These are phyloP conservation scores for Diaporthe eres DNA, from an alignment of 2,329 filamentous ascomycete genomes.

Conservation along the genomic window DNA sequence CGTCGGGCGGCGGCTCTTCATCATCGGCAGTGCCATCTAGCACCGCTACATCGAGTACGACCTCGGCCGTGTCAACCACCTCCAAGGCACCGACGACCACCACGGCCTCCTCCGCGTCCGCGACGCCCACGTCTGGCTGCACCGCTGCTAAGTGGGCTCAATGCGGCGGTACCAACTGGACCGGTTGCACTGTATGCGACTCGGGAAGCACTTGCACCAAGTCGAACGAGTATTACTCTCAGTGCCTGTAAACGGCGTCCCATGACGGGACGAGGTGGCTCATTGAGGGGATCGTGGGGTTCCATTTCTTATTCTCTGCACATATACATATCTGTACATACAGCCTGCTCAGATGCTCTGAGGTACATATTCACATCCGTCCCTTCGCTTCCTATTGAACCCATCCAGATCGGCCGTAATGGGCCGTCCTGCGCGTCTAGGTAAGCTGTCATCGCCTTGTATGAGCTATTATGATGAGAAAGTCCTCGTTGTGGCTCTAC, in stretches of 20 bases:
- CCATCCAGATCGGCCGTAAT: no score
- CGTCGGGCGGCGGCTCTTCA: conserved; percentile 29
- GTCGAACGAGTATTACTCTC: conserved; percentile 39
- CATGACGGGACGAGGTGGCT: neutral
- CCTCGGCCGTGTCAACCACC: conserved; percentile 30
- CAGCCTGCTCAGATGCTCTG: neutral
- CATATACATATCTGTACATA: conserved; percentile 20
- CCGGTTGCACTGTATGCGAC: conserved; percentile 32
- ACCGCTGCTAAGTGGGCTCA: conserved; percentile 34
- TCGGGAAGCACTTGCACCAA: conserved; percentile 37
- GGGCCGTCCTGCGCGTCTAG: no score
- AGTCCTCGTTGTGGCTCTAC: neutral
- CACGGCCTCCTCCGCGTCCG: conserved; percentile 21
- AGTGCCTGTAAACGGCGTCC: conserved; percentile 21
- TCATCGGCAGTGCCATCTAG: conserved; percentile 21
- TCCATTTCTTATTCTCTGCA: neutral
- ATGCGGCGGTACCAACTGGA: conserved; percentile 36
- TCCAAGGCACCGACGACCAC: conserved; percentile 21
- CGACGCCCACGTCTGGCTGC: conserved; percentile 22
- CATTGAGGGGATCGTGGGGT: neutral
- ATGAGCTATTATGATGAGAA: neutral
- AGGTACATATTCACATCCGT: neutral
- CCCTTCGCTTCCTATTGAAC: neutral
- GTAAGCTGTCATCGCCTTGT: no score
- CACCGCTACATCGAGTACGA: conserved; percentile 26